phyloP scores from a whole-genome alignment of 2,329 filamentous ascomycete genomes.

The Trichoderma afroharzianum region DNA sequence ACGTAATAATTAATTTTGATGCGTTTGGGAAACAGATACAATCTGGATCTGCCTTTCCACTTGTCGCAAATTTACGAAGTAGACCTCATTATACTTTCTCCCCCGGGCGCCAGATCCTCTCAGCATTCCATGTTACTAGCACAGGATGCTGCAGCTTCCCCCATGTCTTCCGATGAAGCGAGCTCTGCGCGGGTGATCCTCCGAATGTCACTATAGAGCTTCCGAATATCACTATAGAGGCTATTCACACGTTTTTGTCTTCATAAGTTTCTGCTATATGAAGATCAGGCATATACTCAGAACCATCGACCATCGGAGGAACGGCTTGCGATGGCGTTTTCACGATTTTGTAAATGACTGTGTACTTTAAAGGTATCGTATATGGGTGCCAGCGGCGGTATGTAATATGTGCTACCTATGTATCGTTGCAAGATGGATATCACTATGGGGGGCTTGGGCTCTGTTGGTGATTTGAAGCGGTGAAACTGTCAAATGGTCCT shows the following conservation, averaged over 20 bases:
- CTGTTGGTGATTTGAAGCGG: too few relatives aligned
- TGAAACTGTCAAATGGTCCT: too few relatives aligned
- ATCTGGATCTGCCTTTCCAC: not conserved
- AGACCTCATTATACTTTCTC: not conserved
- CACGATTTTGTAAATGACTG: not conserved
- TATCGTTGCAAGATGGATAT: too few relatives aligned
- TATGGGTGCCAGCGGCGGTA: not conserved
- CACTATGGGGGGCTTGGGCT: too few relatives aligned
- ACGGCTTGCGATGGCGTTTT: not conserved
- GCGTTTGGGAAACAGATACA: not conserved
- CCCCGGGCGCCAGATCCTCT: not conserved
- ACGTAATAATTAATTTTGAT: not conserved
- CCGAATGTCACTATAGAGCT: not conserved
- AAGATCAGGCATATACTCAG: not conserved
- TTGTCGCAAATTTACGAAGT: not conserved
- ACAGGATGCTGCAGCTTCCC: not conserved
- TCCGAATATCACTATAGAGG: not conserved
- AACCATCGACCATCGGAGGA: not conserved
- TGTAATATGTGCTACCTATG: too few relatives aligned
- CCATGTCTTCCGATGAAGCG: not conserved
- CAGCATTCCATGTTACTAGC: not conserved
- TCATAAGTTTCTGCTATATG: not conserved
- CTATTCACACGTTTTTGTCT: not conserved
- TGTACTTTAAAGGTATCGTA: not conserved
- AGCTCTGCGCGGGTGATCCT: not conserved